These are phyloP conservation scores for Chlorella sp. DNA, from an alignment of 139 green algal species.

Conservation along the genomic window DNA sequence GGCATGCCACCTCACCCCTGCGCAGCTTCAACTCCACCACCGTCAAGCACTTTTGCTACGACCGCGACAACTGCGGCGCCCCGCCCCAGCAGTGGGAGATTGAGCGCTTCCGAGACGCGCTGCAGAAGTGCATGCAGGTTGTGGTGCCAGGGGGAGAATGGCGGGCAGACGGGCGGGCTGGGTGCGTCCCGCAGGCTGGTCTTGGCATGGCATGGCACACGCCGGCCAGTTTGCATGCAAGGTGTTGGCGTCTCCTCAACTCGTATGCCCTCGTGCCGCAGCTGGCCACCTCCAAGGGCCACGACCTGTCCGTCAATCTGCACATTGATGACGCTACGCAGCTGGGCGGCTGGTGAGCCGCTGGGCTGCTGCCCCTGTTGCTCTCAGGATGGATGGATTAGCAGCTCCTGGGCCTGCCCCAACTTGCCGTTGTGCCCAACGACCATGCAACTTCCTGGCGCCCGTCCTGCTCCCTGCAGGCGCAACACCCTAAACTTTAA, in stretches of 20 bases:
- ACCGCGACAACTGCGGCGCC: constrained; percentile 5
- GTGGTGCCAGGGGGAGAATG: neutral
- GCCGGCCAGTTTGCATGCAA: too few species aligned
- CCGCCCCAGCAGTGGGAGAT: constrained; percentile 4
- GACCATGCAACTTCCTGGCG: too few species aligned
- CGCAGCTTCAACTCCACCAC: constrained; percentile 22
- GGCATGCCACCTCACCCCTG: too few species aligned
- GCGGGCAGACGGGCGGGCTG: neutral
- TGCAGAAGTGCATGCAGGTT: constrained; percentile 22
- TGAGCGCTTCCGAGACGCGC: constrained; percentile 22
- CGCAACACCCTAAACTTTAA: constrained; percentile 56
- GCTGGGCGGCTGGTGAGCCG: constrained; percentile 41
- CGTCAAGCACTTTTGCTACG: constrained; percentile 36
- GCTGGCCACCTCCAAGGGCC: neutral
- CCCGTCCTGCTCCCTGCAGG: neutral
- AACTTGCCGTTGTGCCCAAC: too few species aligned
- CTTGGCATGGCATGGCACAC: neutral
- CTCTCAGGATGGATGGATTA: too few species aligned
- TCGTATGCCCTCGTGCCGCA: neutral
- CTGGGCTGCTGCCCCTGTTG: too few species aligned
- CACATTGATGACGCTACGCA: constrained; percentile 36
- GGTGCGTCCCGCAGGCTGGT: neutral
- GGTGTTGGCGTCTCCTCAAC: neutral
- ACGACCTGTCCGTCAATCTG: constrained; percentile 9
- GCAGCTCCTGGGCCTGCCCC: too few species aligned